Conservation (phyloP, 139 green algal genomes). For the Yamagishiella unicocca region DNA sequence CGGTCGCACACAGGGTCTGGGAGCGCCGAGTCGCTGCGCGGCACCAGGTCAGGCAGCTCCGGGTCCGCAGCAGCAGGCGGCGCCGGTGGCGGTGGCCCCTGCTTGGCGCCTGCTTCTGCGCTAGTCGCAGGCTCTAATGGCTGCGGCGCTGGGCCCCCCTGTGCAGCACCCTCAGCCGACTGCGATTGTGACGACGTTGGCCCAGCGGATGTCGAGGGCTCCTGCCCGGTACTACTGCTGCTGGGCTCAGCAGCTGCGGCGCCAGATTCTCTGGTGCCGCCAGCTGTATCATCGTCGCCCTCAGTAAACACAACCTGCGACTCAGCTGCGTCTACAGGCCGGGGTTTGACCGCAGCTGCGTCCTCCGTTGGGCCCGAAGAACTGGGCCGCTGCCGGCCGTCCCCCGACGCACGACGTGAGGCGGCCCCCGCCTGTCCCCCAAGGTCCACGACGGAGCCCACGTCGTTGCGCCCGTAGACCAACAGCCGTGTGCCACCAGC, state of each 20-base stretch:
- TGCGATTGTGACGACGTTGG: no score
- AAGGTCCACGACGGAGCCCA: constrained; percentile 12
- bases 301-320: not conserved
- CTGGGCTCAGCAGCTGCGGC: not conserved
- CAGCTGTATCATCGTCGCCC: not conserved
- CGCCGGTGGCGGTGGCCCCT: not conserved
- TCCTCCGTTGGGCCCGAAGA: not conserved
- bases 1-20: constrained; percentile 32
- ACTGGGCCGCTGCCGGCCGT: not conserved
- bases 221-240: no score
- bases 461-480: constrained; percentile 28
- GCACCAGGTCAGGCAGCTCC: constrained; percentile 51
- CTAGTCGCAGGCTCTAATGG: no score
- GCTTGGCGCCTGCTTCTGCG: no score
- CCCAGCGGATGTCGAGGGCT: no score
- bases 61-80: not conserved
- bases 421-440: not conserved
- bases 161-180: no score
- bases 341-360: no score
- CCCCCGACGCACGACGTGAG: not conserved
- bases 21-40: constrained; percentile 52
- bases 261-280: no score
- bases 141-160: not conserved
- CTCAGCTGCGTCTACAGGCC: not conserved
- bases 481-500: constrained; percentile 17